phyloP scores from a whole-genome alignment of 2,329 filamentous ascomycete genomes.

The Lasiodiplodia sp. region DNA sequence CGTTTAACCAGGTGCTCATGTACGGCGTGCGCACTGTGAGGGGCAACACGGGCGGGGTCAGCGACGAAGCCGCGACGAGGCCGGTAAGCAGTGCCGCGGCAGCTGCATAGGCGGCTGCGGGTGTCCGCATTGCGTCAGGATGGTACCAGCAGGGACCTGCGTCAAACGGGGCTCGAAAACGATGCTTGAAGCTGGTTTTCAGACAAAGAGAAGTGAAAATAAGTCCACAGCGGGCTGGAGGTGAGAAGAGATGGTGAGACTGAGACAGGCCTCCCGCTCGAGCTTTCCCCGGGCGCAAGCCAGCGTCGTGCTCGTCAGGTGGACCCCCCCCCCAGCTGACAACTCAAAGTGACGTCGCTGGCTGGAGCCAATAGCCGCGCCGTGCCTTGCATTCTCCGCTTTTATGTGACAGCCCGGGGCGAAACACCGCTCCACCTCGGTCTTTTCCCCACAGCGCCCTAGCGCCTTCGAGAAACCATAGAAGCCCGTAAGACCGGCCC shows the following conservation, averaged over 20 bases:
- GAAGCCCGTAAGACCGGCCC: neutral
- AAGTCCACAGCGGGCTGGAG: neutral
- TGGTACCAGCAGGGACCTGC: slow-evolving; percentile 10
- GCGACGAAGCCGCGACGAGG: slow-evolving; percentile 57
- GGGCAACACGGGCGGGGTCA: slow-evolving; percentile 62
- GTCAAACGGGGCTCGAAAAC: neutral
- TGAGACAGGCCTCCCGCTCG: slow-evolving; percentile 19
- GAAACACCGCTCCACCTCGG: slow-evolving; percentile 20
- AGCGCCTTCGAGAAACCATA: slow-evolving; percentile 21
- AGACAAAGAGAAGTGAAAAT: slow-evolving; percentile 4
- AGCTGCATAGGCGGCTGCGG: slow-evolving; percentile 36
- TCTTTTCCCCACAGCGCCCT: slow-evolving; percentile 19
- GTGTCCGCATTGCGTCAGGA: slow-evolving; percentile 40
- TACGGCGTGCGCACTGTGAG: slow-evolving; percentile 61
- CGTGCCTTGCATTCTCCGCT: slow-evolving; percentile 41
- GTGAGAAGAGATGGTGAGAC: slow-evolving; percentile 18
- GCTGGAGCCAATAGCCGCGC: slow-evolving; percentile 35
- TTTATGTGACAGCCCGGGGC: slow-evolving; percentile 10
- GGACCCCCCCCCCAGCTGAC: slow-evolving; percentile 19
- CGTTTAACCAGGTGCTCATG: slow-evolving; percentile 63
- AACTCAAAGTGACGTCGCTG: slow-evolving; percentile 25
- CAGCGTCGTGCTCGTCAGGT: slow-evolving; percentile 20
- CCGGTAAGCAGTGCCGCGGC: slow-evolving; percentile 50
- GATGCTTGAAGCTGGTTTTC: neutral
- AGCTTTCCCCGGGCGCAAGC: slow-evolving; percentile 27